Base-by-base conservation (phyloP, 306 rosid species). In the Phaseolus lunatus region DNA sequence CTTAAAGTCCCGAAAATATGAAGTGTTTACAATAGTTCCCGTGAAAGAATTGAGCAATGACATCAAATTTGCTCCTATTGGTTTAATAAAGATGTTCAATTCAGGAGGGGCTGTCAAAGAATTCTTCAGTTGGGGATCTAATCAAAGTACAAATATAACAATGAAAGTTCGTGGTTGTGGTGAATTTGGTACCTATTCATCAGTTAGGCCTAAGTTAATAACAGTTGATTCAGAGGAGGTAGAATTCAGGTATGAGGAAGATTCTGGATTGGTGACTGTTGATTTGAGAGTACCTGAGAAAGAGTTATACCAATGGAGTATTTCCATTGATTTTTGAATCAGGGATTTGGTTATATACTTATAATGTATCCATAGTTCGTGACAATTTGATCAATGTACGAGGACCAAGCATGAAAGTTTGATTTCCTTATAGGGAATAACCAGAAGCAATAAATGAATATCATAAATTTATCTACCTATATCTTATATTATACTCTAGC, bases 71-170 rank as follows among this genome's bases (percentile, higher is more conserved):
- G 92, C 97, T 61, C 93, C 98, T 48, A 72, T 94, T 48, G 96
- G 97, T 74, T 85, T 92, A 31, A 63, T 81, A 47, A 88, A 89
- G 87, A 95, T 95, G 97, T 92, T 90, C 81, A 95, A 95, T 57
- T 88, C 99, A 11, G 99, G 99, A 67, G 99, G 97, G 52, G 97
- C 99, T 22, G 82, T 95, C 44, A 73, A 87, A 80, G 90, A 85
- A 49, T 24, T 90, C 48, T 24, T 90, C 48, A 72, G 62, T 5
- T 82, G n/a, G 49, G 84, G 81, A 8, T 67, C 75, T 15, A 71
- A 68, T 62, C 81, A 77, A 81, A 78, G 73, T 20, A 19, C 83
- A 2, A 82, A 44, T 19, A 79, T 88, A 31, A 37, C 15, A 3
- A 61, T 89, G 84, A 85, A 78, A 85, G 92, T 86, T 2, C 69